phyloP scores from a whole-genome alignment of 1,284 basidiomycete genomes.

The Tilletia walkeri region DNA sequence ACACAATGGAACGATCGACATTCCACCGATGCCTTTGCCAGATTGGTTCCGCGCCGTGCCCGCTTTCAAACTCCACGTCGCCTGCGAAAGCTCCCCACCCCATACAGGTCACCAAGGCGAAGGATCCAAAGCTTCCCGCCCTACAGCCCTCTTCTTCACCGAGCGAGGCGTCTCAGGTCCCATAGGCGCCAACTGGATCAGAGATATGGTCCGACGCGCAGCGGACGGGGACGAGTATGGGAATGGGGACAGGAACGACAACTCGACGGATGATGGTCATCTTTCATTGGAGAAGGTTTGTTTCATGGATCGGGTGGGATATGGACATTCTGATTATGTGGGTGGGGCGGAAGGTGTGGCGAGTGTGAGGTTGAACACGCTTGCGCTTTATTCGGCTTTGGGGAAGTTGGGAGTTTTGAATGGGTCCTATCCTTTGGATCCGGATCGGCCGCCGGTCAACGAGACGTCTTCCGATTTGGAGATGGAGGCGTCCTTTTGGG shows the following conservation, averaged over 20 bases:
- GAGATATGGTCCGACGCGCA: slow-evolving; percentile 36
- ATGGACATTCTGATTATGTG: slow-evolving; percentile 38
- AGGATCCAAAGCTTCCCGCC: slow-evolving; percentile 19
- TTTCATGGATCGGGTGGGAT: slow-evolving; percentile 42
- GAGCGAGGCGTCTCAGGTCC: slow-evolving; percentile 37
- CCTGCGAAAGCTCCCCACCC: slow-evolving; percentile 31
- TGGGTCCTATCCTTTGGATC: slow-evolving; percentile 5
- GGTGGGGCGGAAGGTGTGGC: slow-evolving; percentile 12
- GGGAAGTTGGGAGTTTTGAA: neutral
- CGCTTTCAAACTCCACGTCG: slow-evolving; percentile 36
- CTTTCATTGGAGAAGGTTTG: slow-evolving; percentile 35
- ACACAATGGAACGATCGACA: neutral
- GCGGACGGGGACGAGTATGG: slow-evolving; percentile 15
- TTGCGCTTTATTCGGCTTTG: slow-evolving; percentile 10
- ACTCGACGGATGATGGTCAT: slow-evolving; percentile 34
- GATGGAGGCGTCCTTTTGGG: no score
- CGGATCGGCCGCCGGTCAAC: neutral
- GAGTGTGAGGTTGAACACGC: slow-evolving; percentile 4
- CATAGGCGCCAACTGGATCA: slow-evolving; percentile 34
- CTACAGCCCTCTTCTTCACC: slow-evolving; percentile 43
- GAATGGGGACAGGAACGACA: neutral
- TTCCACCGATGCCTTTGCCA: slow-evolving; percentile 26
- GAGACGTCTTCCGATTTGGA: slow-evolving; percentile 19
- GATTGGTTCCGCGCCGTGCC: slow-evolving; percentile 30
- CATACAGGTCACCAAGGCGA: slow-evolving; percentile 19